Percentiles rank a stretch among this genome's conserved stretches.
Evolutionary conservation across 306 rosid species (phyloP).

Genomic region (Citrullus colocynthis): DNA sequence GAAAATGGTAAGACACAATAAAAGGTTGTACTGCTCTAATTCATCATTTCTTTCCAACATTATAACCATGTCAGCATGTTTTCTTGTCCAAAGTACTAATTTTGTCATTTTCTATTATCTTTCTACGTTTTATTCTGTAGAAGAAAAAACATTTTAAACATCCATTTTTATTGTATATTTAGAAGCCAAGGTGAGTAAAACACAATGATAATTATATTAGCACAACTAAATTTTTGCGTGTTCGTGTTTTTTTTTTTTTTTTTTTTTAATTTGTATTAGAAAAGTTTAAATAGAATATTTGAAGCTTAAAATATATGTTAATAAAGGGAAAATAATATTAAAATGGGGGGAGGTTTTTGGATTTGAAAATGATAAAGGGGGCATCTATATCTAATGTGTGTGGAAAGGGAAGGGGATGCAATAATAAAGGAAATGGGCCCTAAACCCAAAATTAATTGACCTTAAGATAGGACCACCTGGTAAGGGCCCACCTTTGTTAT

Average conservation of each 20-base stretch:
- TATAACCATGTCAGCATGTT: not conserved
- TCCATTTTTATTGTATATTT: too few species aligned
- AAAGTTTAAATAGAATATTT: too few species aligned
- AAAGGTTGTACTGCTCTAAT: not conserved
- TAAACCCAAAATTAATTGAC: not conserved
- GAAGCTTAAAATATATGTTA: not conserved
- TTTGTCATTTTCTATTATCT: too few species aligned
- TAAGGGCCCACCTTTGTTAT: not conserved
- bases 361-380: not conserved
- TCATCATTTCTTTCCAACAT: not conserved
- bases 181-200: too few species aligned
- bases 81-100: not conserved
- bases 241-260: too few species aligned
- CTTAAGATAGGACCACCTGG: not conserved
- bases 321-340: not conserved
- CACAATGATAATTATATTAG: too few species aligned
- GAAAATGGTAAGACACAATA: not conserved
- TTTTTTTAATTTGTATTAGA: too few species aligned
- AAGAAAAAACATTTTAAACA: too few species aligned
- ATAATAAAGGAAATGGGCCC: not conserved
- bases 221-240: too few species aligned
- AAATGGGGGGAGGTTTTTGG: not conserved
- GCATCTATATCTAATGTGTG: not conserved
- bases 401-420: not conserved
- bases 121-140: too few species aligned